Conservation (phyloP, 495 filamentous ascomycete genomes). For the Chaetomium tenue region DNA sequence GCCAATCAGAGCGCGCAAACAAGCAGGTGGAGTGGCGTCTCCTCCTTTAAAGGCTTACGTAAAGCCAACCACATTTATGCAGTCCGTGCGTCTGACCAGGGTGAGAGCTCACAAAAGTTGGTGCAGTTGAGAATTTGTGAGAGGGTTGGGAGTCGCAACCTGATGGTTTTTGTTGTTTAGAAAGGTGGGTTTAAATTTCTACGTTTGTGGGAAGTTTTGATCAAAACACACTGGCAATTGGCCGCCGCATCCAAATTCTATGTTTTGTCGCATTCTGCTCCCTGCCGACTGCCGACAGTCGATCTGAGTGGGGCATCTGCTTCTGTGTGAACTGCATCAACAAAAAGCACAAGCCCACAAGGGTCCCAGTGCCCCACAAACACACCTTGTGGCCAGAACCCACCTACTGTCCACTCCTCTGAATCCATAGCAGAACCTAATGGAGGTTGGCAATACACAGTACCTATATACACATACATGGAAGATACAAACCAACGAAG, state of each 20-base stretch:
- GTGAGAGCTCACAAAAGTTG: neutral
- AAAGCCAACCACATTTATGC: conserved; percentile 15
- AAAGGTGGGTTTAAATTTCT: neutral
- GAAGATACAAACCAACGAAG: no score
- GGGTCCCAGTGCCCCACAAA: no score
- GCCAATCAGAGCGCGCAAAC: conserved; percentile 20
- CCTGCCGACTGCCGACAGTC: conserved; percentile 5
- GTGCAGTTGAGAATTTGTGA: neutral
- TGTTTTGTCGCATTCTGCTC: neutral
- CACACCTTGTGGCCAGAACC: no score
- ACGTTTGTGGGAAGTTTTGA: neutral
- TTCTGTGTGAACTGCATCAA: neutral
- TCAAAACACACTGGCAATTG: neutral
- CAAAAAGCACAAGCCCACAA: no score
- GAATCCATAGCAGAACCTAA: no score
- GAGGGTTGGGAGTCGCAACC: neutral
- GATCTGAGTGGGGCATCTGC: neutral
- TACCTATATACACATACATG: no score
- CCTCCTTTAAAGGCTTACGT: conserved; percentile 24
- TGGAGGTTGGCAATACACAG: no score
- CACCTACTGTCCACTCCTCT: no score
- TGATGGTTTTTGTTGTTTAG: neutral
- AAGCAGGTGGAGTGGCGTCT: conserved; percentile 1
- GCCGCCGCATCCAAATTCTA: neutral
- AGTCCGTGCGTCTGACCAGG: conserved; percentile 13